A percentile compares a stretch with the other conserved stretches of the same genome.
Evolutionary conservation across 495 filamentous ascomycete species (phyloP).

Genomic region (Aspergillus egyptiacus): DNA sequence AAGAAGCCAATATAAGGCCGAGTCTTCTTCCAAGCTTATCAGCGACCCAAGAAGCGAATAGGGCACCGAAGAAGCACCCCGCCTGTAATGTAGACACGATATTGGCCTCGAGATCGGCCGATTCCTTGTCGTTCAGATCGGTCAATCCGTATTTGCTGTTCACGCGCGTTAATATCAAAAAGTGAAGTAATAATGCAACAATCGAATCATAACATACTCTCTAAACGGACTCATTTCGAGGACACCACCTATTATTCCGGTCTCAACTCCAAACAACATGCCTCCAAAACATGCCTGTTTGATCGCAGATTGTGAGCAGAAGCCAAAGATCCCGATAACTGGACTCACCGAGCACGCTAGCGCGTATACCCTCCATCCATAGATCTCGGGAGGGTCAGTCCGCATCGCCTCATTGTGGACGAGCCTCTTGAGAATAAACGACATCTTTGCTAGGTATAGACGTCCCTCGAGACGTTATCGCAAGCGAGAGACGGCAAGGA

Average conservation of each 20-base stretch:
- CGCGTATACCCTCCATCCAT: conserved; percentile 68
- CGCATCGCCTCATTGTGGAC: conserved; percentile 78
- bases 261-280: conserved; percentile 65
- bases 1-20: conserved; percentile 47
- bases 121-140: conserved; percentile 48
- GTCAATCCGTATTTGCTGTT: conserved; percentile 46
- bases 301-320: conserved; percentile 5
- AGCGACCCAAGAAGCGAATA: conserved; percentile 50
- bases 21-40: conserved; percentile 52
- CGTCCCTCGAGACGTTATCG: neutral
- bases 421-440: conserved; percentile 53
- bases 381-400: conserved; percentile 67
- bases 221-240: conserved; percentile 58
- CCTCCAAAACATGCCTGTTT: conserved; percentile 66
- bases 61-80: conserved; percentile 62
- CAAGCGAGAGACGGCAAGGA: neutral
- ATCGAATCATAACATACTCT: conserved; percentile 28
- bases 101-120: conserved; percentile 35
- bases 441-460: conserved; percentile 19
- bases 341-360: conserved; percentile 60
- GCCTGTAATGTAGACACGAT: conserved; percentile 63
- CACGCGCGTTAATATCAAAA: neutral
- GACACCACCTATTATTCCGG: conserved; percentile 65
- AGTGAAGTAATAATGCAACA: too few species aligned
- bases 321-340: neutral